Evolutionary conservation across 2,329 filamentous ascomycete species (phyloP), one percentile per base, ranked within the genome.

Genomic region (Fusarium sp.): DNA sequence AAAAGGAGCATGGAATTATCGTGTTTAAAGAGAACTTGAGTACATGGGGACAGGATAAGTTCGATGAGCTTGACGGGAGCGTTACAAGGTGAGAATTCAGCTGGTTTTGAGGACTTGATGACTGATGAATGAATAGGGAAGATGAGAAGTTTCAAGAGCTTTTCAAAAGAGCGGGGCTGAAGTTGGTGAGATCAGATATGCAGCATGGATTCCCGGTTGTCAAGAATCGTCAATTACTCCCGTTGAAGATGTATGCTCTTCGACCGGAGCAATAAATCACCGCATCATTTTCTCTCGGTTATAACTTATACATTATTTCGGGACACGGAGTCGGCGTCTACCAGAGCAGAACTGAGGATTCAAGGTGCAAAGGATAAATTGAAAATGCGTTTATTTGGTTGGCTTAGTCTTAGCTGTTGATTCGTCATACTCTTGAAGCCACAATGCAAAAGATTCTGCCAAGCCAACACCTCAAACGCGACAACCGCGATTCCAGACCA

Each of bases 211-310:
- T 96, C 22, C 80, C 79, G 54, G 90, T 91, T 3, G 89, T 88
- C 48, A 86, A 87, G 47, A 50, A 55, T 2, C 62, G 24, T 9
- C 64, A 68, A 9, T 80, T 97, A 36, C 91, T 91, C 74, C 92
- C 93, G 1, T 92, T 97, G 24, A 88, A 90, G 76, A 92, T 92
- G 80, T 97, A 95, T 82, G 95, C 93, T 4, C 82, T 97, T 75
- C 90, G 88, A 75, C 89, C 91, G 0, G 63, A 71, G n/a, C 33
- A 41, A 7, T 55, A 30, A 30, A 28, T 6, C 7, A 39, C 12
- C 16, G 0, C 15, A 15, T 5, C 4, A 11, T 24, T 33, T 48
- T n/a, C 22, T 48, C 45, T 48, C 26, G 6, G 8, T 14, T 20
- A 6, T 7, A n/a, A n/a, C n/a, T n/a, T n/a, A n/a, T n/a, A n/a